Percentiles rank a stretch among this genome's conserved stretches.
phyloP scores from a whole-genome alignment of 2,329 filamentous ascomycete species.

The Escovopsis sp. region DNA sequence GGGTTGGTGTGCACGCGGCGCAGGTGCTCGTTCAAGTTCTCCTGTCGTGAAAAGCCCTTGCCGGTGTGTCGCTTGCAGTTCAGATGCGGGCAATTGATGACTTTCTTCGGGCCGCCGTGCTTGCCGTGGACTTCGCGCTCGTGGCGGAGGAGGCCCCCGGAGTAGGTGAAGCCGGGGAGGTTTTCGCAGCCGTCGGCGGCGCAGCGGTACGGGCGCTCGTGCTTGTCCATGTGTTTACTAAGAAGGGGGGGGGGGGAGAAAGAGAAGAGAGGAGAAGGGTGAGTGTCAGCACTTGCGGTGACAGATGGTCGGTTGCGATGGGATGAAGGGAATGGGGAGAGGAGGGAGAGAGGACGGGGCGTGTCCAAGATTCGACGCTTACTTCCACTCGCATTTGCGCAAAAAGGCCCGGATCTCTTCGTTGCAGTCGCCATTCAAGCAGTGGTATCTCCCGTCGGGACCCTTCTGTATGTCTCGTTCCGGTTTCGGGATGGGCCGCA shows the following conservation, averaged over 20 bases:
- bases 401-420: constrained; percentile 52
- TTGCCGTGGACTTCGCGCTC: constrained; percentile 88
- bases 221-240: constrained; percentile 98
- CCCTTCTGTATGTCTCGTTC: constrained; percentile 45
- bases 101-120: constrained; percentile 76
- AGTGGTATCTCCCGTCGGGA: constrained; percentile 59
- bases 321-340: background rate
- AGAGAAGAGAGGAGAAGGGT: background rate
- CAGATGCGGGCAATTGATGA: constrained; percentile 67
- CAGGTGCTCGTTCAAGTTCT: constrained; percentile 88
- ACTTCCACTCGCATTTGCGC: constrained; percentile 91
- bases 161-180: constrained; percentile 87
- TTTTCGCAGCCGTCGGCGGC: constrained; percentile 72
- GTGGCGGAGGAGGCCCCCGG: constrained; percentile 74
- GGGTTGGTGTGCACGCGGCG: constrained; percentile 63
- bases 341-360: background rate
- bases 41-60: constrained; percentile 80
- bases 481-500: constrained; percentile 43
- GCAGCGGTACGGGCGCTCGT: constrained; percentile 86
- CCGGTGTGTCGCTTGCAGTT: constrained; percentile 84
- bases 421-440: constrained; percentile 53
- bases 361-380: constrained; percentile 24
- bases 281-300: too few species aligned
- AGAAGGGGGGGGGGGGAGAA: background rate
- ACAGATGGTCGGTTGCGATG: too few species aligned